phyloP scores from a whole-genome alignment of 2,329 filamentous ascomycete species.

The Aspergillus eucalypticola region DNA sequence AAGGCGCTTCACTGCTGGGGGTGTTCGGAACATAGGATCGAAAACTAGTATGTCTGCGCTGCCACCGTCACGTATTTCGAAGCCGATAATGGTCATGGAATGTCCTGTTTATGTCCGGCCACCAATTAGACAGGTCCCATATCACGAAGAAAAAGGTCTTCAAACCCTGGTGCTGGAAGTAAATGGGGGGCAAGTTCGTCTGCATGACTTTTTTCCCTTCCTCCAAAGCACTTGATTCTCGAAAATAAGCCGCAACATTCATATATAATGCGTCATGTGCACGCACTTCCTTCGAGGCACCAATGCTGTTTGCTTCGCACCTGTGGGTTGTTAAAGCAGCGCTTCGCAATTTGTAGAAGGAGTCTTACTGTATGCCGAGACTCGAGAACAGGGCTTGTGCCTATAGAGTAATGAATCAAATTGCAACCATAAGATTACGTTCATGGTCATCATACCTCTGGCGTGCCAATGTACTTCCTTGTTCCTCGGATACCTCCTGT shows the following conservation, averaged over 20 bases:
- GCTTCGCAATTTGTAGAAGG: not conserved
- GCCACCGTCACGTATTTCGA: slow-evolving; percentile 69
- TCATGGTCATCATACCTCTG: slow-evolving; percentile 63
- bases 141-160: not conserved
- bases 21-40: slow-evolving; percentile 78
- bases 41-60: slow-evolving; percentile 75
- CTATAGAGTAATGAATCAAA: slow-evolving; percentile 44
- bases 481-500: slow-evolving; percentile 87
- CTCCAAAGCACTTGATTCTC: slow-evolving; percentile 51
- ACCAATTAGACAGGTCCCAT: not conserved
- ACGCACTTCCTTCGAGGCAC: slow-evolving; percentile 46
- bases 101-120: slow-evolving; percentile 61
- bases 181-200: slow-evolving; percentile 78
- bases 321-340: slow-evolving; percentile 25
- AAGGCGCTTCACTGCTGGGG: slow-evolving; percentile 62
- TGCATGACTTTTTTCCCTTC: slow-evolving; percentile 63
- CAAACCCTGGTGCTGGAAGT: slow-evolving; percentile 78
- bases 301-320: slow-evolving; percentile 65
- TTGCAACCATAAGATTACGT: not conserved
- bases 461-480: slow-evolving; percentile 92
- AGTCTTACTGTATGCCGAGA: slow-evolving; percentile 64
- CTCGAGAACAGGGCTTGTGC: slow-evolving; percentile 76
- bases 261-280: slow-evolving; percentile 62
- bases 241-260: slow-evolving; percentile 74
- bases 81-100: slow-evolving; percentile 84